Evolutionary conservation across 768 basidiomycete species (phyloP).

Genomic region (Xanthoconium purpureum): DNA sequence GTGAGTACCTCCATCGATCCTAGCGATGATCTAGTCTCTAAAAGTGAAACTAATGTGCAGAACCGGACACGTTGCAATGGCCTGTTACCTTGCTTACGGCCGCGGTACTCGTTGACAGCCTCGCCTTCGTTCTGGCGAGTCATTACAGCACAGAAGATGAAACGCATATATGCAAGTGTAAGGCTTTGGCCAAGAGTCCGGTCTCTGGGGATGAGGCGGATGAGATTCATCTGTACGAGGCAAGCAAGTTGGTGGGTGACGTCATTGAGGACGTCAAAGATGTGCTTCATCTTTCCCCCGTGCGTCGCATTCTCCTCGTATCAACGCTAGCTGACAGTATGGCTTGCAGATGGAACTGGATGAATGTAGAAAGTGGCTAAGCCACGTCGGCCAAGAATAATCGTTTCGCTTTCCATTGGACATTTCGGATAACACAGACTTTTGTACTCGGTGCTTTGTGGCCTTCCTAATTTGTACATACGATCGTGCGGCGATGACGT

Average conservation of each 20-base stretch:
- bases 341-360: constrained; percentile 22
- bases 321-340: neutral
- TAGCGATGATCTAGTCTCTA: neutral
- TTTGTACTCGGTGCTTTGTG: neutral
- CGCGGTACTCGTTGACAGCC: constrained; percentile 46
- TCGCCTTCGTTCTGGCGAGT: constrained; percentile 38
- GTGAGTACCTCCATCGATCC: constrained; percentile 11
- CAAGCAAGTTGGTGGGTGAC: constrained; percentile 3
- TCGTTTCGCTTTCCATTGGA: neutral
- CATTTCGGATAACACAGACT: neutral
- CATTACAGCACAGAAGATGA: constrained; percentile 35
- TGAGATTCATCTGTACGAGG: constrained; percentile 9
- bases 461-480: constrained; percentile 15
- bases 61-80: constrained; percentile 51
- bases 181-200: neutral
- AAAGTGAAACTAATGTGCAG: constrained; percentile 27
- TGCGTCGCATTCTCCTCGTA: constrained; percentile 9
- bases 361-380: constrained; percentile 25
- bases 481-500: constrained; percentile 10
- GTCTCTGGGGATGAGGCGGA: neutral
- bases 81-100: constrained; percentile 53
- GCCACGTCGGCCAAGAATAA: constrained; percentile 8
- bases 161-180: constrained; percentile 2
- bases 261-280: constrained; percentile 27
- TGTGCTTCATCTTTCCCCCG: constrained; percentile 20